Evolutionary conservation across 306 rosid species (phyloP).

Genomic region (Quercus alba): DNA sequence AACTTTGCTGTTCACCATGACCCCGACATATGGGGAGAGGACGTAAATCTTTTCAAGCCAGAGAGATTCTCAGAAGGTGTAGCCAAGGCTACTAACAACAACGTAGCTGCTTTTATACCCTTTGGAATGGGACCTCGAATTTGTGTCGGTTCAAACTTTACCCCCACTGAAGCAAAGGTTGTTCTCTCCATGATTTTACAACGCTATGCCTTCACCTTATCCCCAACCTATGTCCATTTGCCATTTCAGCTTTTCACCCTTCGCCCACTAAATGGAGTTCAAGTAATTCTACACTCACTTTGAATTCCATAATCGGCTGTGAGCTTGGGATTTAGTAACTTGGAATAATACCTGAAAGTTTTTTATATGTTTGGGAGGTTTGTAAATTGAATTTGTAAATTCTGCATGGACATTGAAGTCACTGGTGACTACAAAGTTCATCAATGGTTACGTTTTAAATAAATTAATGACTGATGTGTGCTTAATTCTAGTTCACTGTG

Average conservation of each 20-base stretch:
- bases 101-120: constrained; percentile 13
- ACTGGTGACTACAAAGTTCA: too few species aligned
- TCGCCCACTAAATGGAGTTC: neutral
- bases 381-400: too few species aligned
- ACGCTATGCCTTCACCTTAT: constrained; percentile 20
- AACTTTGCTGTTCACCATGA: constrained; percentile 21
- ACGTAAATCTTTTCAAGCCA: constrained; percentile 27
- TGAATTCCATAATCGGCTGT: too few species aligned
- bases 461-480: too few species aligned
- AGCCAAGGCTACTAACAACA: constrained; percentile 17
- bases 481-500: too few species aligned
- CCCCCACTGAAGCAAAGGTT: constrained; percentile 13
- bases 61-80: constrained; percentile 25
- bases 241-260: constrained; percentile 14
- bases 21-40: constrained; percentile 25
- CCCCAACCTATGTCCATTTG: constrained; percentile 18
- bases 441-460: too few species aligned
- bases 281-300: constrained; percentile 6
- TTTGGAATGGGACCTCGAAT: constrained; percentile 24
- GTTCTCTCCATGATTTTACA: constrained; percentile 26
- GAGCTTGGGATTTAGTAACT: too few species aligned
- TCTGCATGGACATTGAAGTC: too few species aligned
- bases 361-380: too few species aligned
- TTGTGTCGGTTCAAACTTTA: constrained; percentile 26
- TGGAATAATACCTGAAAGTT: too few species aligned